Conservation (phyloP, 257 asterid species). For the Petunia secreta region DNA sequence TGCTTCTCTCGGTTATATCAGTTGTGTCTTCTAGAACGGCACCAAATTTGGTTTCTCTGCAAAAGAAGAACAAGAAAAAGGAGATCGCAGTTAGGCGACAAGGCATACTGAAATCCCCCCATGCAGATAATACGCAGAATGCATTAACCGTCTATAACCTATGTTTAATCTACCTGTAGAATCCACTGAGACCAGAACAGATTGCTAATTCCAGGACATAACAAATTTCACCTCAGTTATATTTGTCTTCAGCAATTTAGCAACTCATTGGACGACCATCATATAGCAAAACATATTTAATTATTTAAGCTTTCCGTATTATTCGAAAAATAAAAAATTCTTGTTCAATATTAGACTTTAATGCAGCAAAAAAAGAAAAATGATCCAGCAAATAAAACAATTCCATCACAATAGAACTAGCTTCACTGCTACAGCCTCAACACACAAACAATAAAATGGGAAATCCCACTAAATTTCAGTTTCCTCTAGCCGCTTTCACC, state of each 20-base stretch:
- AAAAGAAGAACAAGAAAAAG: not conserved
- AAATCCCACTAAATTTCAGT: not conserved
- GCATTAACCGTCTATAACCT: too few species aligned
- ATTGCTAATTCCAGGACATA: not conserved
- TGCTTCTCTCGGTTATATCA: not conserved
- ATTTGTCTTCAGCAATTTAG: not conserved
- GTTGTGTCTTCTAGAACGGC: not conserved
- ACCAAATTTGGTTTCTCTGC: conserved; percentile 11
- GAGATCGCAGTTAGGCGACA: not conserved
- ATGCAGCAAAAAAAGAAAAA: not conserved
- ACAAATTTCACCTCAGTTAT: not conserved
- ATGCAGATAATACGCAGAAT: not conserved
- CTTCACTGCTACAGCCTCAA: not conserved
- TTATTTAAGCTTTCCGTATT: too few species aligned
- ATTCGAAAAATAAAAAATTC: too few species aligned
- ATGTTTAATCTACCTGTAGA: too few species aligned
- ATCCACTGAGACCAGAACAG: too few species aligned
- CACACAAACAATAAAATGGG: not conserved
- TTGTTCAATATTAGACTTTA: not conserved
- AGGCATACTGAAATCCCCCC: not conserved
- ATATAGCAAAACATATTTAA: not conserved
- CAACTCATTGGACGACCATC: not conserved
- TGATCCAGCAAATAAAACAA: not conserved
- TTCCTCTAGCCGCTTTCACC: too few species aligned
- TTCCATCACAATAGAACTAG: not conserved